These are phyloP conservation scores for Candida berthetii DNA, from an alignment of 805 yeast species.

Conservation along the genomic window DNA sequence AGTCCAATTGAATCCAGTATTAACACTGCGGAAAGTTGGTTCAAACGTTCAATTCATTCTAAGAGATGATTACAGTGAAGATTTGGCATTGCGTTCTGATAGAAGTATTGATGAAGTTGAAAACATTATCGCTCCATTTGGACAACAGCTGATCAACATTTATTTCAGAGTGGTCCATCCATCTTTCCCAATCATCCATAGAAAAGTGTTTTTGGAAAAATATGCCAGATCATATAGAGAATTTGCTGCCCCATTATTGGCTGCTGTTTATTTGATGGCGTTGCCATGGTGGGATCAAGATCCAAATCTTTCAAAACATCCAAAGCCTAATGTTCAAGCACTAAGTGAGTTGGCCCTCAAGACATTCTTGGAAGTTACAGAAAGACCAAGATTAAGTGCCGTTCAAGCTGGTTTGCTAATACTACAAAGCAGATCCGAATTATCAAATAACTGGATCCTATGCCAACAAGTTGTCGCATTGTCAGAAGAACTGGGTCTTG, in stretches of 20 bases:
- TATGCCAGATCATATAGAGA: conserved; percentile 88
- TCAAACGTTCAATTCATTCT: conserved; percentile 69
- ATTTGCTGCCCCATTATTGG: conserved; percentile 83
- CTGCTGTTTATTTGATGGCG: conserved; percentile 85
- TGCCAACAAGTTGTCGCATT: conserved; percentile 83
- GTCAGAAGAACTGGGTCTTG: conserved; percentile 87
- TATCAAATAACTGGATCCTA: conserved; percentile 77
- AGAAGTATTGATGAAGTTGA: conserved; percentile 82
- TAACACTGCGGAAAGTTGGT: conserved; percentile 75
- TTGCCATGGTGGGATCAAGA: conserved; percentile 86
- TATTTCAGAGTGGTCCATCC: conserved; percentile 88
- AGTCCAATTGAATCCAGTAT: conserved; percentile 60
- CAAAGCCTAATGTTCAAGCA: conserved; percentile 72
- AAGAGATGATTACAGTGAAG: conserved; percentile 74
- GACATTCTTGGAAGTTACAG: conserved; percentile 65
- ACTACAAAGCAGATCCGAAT: conserved; percentile 48
- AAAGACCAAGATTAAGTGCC: conserved; percentile 85
- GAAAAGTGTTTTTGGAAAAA: conserved; percentile 85
- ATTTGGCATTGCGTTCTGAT: conserved; percentile 61
- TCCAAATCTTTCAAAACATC: conserved; percentile 64
- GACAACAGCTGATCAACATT: conserved; percentile 70
- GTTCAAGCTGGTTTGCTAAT: conserved; percentile 85
- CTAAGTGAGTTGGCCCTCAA: conserved; percentile 62
- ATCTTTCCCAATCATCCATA: conserved; percentile 85
- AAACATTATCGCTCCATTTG: conserved; percentile 85